Base-by-base conservation (phyloP, 768 basidiomycete genomes). In the Kwoniella pini region DNA sequence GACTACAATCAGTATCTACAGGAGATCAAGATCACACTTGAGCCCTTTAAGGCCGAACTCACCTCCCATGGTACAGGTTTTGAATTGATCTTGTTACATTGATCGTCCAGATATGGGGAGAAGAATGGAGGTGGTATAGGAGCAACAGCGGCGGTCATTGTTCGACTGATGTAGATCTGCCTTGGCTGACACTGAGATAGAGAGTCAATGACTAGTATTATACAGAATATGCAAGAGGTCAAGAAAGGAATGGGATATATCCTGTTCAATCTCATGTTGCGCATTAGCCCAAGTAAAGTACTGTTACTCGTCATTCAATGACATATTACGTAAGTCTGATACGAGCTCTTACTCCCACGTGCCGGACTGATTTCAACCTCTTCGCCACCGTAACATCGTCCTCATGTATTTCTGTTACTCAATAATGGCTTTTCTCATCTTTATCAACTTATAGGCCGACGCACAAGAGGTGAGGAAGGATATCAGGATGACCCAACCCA, bases 1-100 rank as follows among this genome's bases (percentile, higher is more conserved):
- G n/a, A 3, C 4, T 17, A 2, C 7, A 3, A 17, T 31, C 31
- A 51, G 33, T n/a, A 36, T 17, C 17, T 19, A 24, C 33, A 4
- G 10, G 27, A 38, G 10, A 27, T 22, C 17, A 17, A 12, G 15
- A 38, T 11, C 28, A n/a, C 31, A 27, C 17, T 24, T 48, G 13
- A 19, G 31, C 62, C 33, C 33, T 7, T 36, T 36, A 7, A 7
- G 7, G 33, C 33, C 33, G 33, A 36, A 36, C 81, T 60, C 59
- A 95, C 95, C 87, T 96, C 93, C 95, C 95, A 98, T 65, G 93
- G 93, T 10, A 96, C 91, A 0, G 88, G 87, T 78, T 94, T 96
- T 7, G 88, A 84, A 69, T 88, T 84, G 63, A 94, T 91, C 82
- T 95, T 94, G 53, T 87, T 83, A 7, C 90, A 88, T 71, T 82